Evolutionary conservation across 352 stramenopile genomes (phyloP).

Genomic region (Poterioochromonas sp.): DNA sequence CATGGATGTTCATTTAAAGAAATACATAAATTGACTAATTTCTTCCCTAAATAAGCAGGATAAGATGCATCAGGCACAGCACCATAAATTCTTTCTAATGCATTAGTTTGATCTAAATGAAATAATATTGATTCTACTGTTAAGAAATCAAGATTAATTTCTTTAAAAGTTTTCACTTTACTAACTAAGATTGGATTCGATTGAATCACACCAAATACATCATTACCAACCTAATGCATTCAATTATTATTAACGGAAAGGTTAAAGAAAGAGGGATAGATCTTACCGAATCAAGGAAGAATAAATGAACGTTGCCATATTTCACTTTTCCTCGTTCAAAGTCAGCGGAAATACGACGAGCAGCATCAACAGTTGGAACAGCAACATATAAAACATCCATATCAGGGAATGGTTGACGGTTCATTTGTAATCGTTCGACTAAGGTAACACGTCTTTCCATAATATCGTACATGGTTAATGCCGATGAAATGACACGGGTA

Average conservation of each 20-base stretch:
- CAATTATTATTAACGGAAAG: neutral
- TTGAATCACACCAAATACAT: constrained; percentile 22
- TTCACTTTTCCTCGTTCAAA: constrained; percentile 67
- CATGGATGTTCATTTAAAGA: constrained; percentile 89
- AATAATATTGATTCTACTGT: constrained; percentile 82
- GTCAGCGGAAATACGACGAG: constrained; percentile 58
- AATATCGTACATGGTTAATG: constrained; percentile 94
- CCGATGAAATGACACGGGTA: constrained; percentile 80
- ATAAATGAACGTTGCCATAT: constrained; percentile 83
- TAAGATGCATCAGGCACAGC: neutral
- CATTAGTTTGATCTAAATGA: constrained; percentile 76
- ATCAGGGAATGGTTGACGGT: constrained; percentile 85
- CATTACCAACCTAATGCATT: neutral
- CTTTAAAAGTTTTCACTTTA: constrained; percentile 62
- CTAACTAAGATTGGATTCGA: constrained; percentile 35
- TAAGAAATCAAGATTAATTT: constrained; percentile 91
- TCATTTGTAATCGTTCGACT: constrained; percentile 87
- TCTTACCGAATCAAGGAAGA: constrained; percentile 64
- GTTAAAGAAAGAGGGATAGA: neutral
- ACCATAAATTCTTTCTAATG: constrained; percentile 63
- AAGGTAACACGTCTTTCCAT: constrained; percentile 91
- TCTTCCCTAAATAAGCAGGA: constrained; percentile 59
- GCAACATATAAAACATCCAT: constrained; percentile 93
- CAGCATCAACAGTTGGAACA: constrained; percentile 64
- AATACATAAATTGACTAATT: constrained; percentile 88